Evolutionary conservation across 352 stramenopile genomes (phyloP).

Genomic region (Pythium utonaiense): DNA sequence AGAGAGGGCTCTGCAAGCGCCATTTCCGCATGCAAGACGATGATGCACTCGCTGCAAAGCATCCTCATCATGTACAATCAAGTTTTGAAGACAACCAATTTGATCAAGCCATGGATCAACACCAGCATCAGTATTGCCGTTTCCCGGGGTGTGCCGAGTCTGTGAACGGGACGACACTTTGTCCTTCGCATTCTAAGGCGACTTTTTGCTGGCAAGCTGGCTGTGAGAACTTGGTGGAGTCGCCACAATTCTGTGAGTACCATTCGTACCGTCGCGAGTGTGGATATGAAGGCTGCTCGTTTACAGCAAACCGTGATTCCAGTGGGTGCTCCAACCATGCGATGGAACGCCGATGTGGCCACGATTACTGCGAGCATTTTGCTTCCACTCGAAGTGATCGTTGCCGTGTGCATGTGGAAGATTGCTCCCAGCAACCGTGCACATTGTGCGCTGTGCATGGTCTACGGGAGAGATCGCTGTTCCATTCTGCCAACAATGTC

Average conservation of each 20-base stretch:
- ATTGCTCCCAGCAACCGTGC: constrained; percentile 47
- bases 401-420: constrained; percentile 50
- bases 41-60: background rate
- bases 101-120: constrained; percentile 6
- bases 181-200: constrained; percentile 39
- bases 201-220: constrained; percentile 60
- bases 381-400: constrained; percentile 25
- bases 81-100: constrained; percentile 14
- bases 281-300: constrained; percentile 52
- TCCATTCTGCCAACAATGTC: background rate
- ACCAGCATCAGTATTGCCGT: constrained; percentile 25
- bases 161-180: constrained; percentile 31
- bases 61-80: constrained; percentile 6
- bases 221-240: constrained; percentile 56
- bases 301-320: constrained; percentile 25
- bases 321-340: constrained; percentile 49
- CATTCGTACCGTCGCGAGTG: constrained; percentile 52
- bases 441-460: constrained; percentile 43
- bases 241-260: constrained; percentile 52
- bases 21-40: constrained; percentile 50
- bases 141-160: constrained; percentile 42
- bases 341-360: constrained; percentile 42
- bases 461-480: background rate
- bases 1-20: constrained; percentile 55
- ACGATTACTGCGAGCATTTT: constrained; percentile 67